Conservation (phyloP, 164 flowering plant species). For the Tetracentron sinense region DNA sequence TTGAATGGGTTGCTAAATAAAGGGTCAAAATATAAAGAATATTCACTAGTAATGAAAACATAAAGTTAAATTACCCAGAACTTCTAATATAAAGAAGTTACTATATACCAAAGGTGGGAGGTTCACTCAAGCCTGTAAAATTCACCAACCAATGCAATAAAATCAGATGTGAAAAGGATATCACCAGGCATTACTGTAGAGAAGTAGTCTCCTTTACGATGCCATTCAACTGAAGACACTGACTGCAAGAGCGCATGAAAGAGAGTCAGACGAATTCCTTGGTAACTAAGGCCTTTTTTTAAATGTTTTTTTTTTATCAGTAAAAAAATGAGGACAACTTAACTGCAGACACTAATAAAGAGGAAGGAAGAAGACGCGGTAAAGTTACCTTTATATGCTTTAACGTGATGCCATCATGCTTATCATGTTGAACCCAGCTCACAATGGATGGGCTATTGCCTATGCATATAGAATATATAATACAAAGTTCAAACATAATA, state of each 20-base stretch:
- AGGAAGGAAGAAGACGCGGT: not conserved
- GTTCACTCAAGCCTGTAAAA: not conserved
- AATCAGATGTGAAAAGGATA: slow-evolving; percentile 52
- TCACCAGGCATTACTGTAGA: slow-evolving; percentile 84
- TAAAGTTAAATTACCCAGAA: no score
- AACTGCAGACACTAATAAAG: not conserved
- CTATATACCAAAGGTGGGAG: not conserved
- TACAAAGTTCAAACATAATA: slow-evolving; percentile 3
- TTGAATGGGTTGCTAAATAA: not conserved
- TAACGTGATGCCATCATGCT: slow-evolving; percentile 63
- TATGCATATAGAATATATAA: slow-evolving; percentile 19
- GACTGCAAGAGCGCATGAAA: slow-evolving; percentile 40
- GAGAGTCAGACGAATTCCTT: not conserved
- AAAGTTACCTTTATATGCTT: slow-evolving; percentile 75
- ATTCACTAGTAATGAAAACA: no score
- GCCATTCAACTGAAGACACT: slow-evolving; percentile 90
- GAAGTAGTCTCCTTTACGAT: slow-evolving; percentile 93
- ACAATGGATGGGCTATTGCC: slow-evolving; percentile 37
- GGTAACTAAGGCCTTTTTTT: not conserved
- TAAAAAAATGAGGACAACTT: not conserved
- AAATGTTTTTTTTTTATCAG: not conserved
- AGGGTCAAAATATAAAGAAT: not conserved
- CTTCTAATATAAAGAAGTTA: no score
- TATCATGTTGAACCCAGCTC: slow-evolving; percentile 71
- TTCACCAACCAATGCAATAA: not conserved